Conservation (phyloP, 2,329 filamentous ascomycete species). For the Paradendryphiella salina region DNA sequence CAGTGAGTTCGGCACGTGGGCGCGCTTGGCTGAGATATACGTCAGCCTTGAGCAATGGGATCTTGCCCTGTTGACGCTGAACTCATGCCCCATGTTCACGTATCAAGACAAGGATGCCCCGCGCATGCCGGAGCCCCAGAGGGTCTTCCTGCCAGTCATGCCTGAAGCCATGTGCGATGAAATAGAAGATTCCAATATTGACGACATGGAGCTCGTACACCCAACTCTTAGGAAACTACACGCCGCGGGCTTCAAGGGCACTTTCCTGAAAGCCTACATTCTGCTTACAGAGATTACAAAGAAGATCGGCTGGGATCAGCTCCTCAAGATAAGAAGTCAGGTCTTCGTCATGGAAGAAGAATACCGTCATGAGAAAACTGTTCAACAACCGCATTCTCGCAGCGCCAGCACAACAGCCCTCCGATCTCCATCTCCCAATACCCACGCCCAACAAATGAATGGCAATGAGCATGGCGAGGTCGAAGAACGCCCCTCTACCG, state of each 20-base stretch:
- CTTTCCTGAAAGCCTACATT: constrained; percentile 91
- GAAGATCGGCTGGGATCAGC: constrained; percentile 96
- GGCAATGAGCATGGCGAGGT: constrained; percentile 40
- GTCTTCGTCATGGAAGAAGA: constrained; percentile 99
- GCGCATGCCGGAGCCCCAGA: constrained; percentile 87
- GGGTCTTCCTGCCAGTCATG: constrained; percentile 83
- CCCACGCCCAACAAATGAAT: constrained; percentile 42
- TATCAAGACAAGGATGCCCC: constrained; percentile 98
- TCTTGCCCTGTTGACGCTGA: constrained; percentile 88
- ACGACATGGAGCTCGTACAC: constrained; percentile 83
- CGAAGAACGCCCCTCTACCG: constrained; percentile 20
- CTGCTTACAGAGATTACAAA: constrained; percentile 94
- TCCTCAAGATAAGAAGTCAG: constrained; percentile 90
- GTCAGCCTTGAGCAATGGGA: constrained; percentile 96
- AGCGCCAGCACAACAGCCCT: constrained; percentile 81
- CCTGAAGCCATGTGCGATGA: constrained; percentile 91
- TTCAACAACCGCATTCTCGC: constrained; percentile 54
- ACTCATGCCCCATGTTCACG: constrained; percentile 99
- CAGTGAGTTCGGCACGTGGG: constrained; percentile 97
- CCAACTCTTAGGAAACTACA: constrained; percentile 82
- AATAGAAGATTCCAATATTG: constrained; percentile 84
- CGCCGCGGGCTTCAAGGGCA: constrained; percentile 88
- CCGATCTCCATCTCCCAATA: constrained; percentile 63
- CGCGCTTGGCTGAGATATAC: constrained; percentile 88
- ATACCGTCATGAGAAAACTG: constrained; percentile 79